Conservation (phyloP, 2,329 filamentous ascomycete genomes). For the Chaetomiaceae sp. region DNA sequence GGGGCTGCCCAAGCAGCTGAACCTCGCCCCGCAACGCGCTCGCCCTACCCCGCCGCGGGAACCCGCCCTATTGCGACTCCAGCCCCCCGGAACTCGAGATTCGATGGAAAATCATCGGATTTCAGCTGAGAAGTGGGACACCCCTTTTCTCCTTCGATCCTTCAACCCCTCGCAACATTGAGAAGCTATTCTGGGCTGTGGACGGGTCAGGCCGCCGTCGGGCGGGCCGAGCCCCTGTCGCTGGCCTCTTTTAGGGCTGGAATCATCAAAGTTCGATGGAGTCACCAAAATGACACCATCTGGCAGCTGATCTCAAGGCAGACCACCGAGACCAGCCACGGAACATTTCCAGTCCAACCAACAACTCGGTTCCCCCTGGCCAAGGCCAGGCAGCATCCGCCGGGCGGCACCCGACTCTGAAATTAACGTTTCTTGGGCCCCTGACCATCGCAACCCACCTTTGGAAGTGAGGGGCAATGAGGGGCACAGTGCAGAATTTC, state of each 20-base stretch:
- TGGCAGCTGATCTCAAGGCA: slow-evolving; percentile 2
- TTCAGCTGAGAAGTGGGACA: too few relatives aligned
- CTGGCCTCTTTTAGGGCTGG: not conserved
- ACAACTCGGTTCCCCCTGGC: not conserved
- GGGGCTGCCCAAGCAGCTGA: too few relatives aligned
- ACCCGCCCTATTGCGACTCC: too few relatives aligned
- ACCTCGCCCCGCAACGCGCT: too few relatives aligned
- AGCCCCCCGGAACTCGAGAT: too few relatives aligned
- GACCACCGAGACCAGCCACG: too few relatives aligned
- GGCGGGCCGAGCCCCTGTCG: not conserved
- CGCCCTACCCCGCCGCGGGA: too few relatives aligned
- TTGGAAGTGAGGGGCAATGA: slow-evolving; percentile 8
- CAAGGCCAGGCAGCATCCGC: slow-evolving; percentile 1
- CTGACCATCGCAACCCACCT: too few relatives aligned
- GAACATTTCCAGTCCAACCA: not conserved
- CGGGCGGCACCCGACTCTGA: too few relatives aligned
- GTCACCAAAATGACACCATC: slow-evolving; percentile 25
- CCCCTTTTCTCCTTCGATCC: not conserved
- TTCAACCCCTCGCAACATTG: not conserved
- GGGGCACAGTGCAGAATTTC: slow-evolving; percentile 15
- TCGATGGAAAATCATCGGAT: too few relatives aligned
- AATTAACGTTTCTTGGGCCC: too few relatives aligned
- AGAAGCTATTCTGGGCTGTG: not conserved
- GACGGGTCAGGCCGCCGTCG: not conserved
- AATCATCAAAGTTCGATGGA: not conserved